A percentile compares a stretch with the other conserved stretches of the same genome.
Conservation (phyloP, 495 filamentous ascomycete genomes). For the Pyrenopolyporus hunteri region DNA sequence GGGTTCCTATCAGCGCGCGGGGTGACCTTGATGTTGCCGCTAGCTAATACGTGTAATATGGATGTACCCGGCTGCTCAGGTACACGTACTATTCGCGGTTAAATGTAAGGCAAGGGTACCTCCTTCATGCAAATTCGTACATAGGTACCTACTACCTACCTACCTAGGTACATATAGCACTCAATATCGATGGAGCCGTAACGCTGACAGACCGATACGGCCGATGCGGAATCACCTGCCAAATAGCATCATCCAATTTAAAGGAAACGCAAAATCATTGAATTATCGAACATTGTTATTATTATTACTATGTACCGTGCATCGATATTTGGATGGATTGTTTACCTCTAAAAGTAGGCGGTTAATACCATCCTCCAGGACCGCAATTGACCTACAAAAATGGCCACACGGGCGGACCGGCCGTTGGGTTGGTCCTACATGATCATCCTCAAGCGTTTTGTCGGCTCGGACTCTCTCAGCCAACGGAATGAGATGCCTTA, state of each 20-base stretch:
- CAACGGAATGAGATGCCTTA: neutral
- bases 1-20: neutral
- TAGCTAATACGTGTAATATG: too few relatives aligned
- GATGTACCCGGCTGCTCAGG: too few relatives aligned
- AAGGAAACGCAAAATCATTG: conserved; percentile 26
- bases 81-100: too few relatives aligned
- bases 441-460: neutral
- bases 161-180: too few relatives aligned
- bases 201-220: too few relatives aligned
- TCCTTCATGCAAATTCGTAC: too few relatives aligned
- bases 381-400: neutral
- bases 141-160: too few relatives aligned
- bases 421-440: conserved; percentile 4
- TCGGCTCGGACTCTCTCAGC: conserved; percentile 1
- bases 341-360: conserved; percentile 8
- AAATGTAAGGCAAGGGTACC: too few relatives aligned
- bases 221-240: neutral
- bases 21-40: too few relatives aligned
- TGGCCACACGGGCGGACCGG: neutral
- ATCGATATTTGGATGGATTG: neutral
- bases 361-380: conserved; percentile 1
- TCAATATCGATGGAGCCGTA: neutral
- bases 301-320: too few relatives aligned
- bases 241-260: conserved; percentile 7
- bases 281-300: conserved; percentile 15